Evolutionary conservation across 176 grass and related monocot genomes (phyloP), one percentile per base, ranked within the genome.

Genomic region (Carex parvula): DNA sequence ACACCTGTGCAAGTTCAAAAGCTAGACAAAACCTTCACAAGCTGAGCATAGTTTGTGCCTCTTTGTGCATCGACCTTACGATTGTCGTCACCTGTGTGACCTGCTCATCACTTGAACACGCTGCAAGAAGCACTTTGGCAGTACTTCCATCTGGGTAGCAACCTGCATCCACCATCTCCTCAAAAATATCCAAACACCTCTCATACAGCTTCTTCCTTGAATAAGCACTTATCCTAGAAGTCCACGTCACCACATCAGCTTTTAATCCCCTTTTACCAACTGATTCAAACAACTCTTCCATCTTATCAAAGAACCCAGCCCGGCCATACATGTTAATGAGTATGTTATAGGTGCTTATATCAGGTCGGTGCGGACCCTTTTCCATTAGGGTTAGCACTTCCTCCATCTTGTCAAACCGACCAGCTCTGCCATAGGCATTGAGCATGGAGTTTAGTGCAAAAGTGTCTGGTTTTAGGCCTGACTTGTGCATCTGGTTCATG

Each of bases 401-500:
- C 83, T 98, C 90, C 95, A 98, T 98, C 85, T 98, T 89, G 81
- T 84, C 92, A 14, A 94, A 86, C 1, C 82, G 85, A 1, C 95
- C 95, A 1, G 86, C 92, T 13, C 88, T 87, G 39, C 92, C 92
- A 55, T 98, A 94, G 16, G 95, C 92, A 70, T 97, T 92, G 61
- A 97, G 92, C 94, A 97, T 97, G 69, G 94, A 88, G 89, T 98
- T 98, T 15, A 94, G 78, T 9, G 86, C 90, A 53, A 94, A 89
- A 16, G 90, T 94, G 87, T 98, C 92, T 9, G 92, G 95, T 0
- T 46, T 53, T 8, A 98, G 86, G 22, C 92, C 92, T 6, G 87
- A 88, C 88, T 98, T 93, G 81, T 94, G 92, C 81, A 98, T 90
- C 82, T 98, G 92, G 61, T 90, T 92, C 95, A 98, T 93, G 83